Base-by-base conservation (phyloP, 2,329 filamentous ascomycete genomes). In the Verticillium albo-atrum region DNA sequence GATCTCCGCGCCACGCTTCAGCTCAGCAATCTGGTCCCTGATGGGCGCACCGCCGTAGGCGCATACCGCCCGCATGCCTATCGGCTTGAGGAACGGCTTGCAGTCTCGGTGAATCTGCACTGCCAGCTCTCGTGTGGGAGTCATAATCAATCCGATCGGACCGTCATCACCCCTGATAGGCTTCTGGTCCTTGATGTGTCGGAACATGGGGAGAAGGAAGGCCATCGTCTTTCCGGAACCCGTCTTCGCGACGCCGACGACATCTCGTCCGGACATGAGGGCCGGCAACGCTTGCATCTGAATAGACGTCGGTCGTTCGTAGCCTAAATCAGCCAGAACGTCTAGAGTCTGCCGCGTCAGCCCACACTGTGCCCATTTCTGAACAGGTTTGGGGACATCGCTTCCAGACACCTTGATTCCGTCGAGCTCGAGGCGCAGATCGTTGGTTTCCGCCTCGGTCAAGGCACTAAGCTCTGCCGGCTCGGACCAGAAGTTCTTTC, bases 171-270 rank as follows among this genome's bases (percentile, higher is more conserved):
- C 87, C 67, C 90, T 90, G 20, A 97, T 78, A 0, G 90, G 87
- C 55, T 87, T 82, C 71, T 99, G 95, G 69, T 98, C 95, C 74
- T 94, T 95, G 77, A 98, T 97, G 72, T 99, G 95, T 59, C 95
- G 87, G 72, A 99, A 97, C 92, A 98, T 97, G 37, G 95, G 95
- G 52, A 99, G 83, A 30, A 97, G 77, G 71, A 98, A 99, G 6
- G 95, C 95, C 68, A 98, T 87, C 0, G 95, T 99, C 78, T 99
- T 99, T 72, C 95, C 95, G 27, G 95, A 98, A 5, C 95, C 95
- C 27, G 95, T 99, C 78, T 98, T 98, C 20, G 95, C 95, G 57
- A 99, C 92, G 65, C 93, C 95, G 64, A 99, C 92, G 37, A 97
- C 90, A 77, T 99, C 95, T 66, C 92, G 87, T 10, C 95, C 95